Evolutionary conservation across 768 basidiomycete genomes (phyloP).

Genomic region (Panaeolus cyanescens): DNA sequence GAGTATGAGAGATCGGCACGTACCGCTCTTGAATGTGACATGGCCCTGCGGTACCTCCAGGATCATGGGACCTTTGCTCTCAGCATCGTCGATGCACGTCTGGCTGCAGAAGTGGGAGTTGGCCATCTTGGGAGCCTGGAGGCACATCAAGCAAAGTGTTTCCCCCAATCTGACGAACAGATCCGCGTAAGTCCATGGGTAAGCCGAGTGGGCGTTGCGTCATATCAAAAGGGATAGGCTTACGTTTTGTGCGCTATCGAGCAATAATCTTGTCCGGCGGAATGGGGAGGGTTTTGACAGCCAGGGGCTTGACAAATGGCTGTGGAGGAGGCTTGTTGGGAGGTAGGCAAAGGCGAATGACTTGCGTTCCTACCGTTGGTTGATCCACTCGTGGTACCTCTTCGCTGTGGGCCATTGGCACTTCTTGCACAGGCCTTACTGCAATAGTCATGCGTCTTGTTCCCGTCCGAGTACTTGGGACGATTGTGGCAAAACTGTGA

Average conservation of each 20-base stretch:
- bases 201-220: background rate
- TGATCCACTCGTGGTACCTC: constrained; percentile 18
- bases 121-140: constrained; percentile 52
- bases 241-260: constrained; percentile 54
- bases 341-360: constrained; percentile 7
- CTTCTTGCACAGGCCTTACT: constrained; percentile 62
- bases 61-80: constrained; percentile 54
- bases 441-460: constrained; percentile 61
- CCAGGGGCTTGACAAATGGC: constrained; percentile 54
- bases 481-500: constrained; percentile 58
- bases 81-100: constrained; percentile 55
- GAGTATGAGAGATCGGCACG: constrained; percentile 16
- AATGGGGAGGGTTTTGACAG: constrained; percentile 46
- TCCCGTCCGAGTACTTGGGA: constrained; percentile 61
- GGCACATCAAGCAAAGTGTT: constrained; percentile 60
- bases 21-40: constrained; percentile 67
- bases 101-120: constrained; percentile 66
- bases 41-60: constrained; percentile 62
- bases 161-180: constrained; percentile 38
- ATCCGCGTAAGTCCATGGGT: background rate
- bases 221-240: constrained; percentile 11
- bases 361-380: constrained; percentile 18
- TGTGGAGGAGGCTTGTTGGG: constrained; percentile 15
- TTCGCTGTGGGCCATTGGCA: constrained; percentile 32
- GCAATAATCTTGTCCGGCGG: constrained; percentile 52